Base-by-base conservation (phyloP, 2,329 filamentous ascomycete genomes). In the Parascedosporium putredinis region DNA sequence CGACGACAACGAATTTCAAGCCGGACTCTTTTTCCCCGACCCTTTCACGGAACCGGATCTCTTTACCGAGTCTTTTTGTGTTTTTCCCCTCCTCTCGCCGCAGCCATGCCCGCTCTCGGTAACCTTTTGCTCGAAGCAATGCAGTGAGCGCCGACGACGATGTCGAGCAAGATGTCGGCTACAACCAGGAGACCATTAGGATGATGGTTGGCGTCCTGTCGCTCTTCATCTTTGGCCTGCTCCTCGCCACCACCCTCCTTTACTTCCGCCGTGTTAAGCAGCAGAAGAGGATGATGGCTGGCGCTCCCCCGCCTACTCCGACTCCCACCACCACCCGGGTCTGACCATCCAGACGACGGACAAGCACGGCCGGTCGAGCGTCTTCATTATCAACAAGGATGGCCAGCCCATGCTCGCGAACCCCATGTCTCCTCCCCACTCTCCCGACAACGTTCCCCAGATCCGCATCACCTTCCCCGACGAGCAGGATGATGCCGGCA, bases 401-500 rank as follows among this genome's bases (percentile, higher is more conserved):
- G 81, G 84, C 55, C 69, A 75, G 62, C 81, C 81, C 56, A 82
- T 94, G 68, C 80, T 91, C 57, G 76, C 82, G 55, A 86, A 86
- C 67, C 85, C 86, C 27, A 74, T 77, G 53, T 84, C 81, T 55
- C 84, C 88, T 14, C 86, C 90, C 20, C 73, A 84, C 59, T 87
- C 84, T 43, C 84, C 86, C n/a, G 87, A 80, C 66, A 84, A 86
- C 57, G 78, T 97, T 24, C 93, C 93, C 18, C 87, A 97, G 70
- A 98, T 98, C 61, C 88, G 90, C 68, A 95, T 98, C 67, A 97
- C 93, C 31, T 97, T 98, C 73, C 93, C 93, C 14, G 88, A 94
- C 59, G 93, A 97, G 73, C 84, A 94, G 58, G 90, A 96, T 62
- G 86, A 88, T 57, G 72, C 79, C 50, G 91, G 91, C 58, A 88